Conservation (phyloP, 1,284 basidiomycete species). For the Ceratobasidium papillatum region DNA sequence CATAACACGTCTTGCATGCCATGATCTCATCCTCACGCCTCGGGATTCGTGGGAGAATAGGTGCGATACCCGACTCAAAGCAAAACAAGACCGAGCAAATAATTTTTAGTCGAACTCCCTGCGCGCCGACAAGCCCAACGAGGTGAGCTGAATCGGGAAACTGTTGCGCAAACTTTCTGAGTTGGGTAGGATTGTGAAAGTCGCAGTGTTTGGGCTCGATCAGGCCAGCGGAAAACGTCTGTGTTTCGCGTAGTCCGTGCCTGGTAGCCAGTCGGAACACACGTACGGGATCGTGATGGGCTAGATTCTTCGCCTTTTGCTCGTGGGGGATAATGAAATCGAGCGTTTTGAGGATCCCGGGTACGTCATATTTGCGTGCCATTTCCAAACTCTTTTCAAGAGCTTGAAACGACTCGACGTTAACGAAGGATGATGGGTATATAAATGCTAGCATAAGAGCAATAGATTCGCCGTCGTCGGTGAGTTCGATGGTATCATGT, state of each 20-base stretch:
- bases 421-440: conserved; percentile 8
- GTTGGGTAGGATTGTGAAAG: neutral
- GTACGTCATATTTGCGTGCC: conserved; percentile 20
- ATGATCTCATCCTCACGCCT: neutral
- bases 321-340: conserved; percentile 4
- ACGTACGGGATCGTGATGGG: conserved; percentile 2
- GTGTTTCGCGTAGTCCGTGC: neutral
- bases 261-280: neutral
- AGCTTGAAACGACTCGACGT: neutral
- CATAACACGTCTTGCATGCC: neutral
- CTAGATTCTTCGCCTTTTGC: neutral
- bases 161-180: conserved; percentile 2
- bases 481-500: neutral
- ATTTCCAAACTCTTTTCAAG: conserved; percentile 12
- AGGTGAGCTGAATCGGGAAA: conserved; percentile 11
- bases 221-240: neutral
- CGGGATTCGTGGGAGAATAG: neutral
- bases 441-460: conserved; percentile 23
- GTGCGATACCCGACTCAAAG: neutral
- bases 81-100: conserved; percentile 6
- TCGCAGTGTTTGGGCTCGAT: conserved; percentile 9
- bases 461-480: conserved; percentile 29
- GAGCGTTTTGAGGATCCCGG: conserved; percentile 10
- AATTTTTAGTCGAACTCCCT: neutral
- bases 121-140: conserved; percentile 21